Conservation (phyloP, 208 protist genomes). For the Trypanosoma cruzi region DNA sequence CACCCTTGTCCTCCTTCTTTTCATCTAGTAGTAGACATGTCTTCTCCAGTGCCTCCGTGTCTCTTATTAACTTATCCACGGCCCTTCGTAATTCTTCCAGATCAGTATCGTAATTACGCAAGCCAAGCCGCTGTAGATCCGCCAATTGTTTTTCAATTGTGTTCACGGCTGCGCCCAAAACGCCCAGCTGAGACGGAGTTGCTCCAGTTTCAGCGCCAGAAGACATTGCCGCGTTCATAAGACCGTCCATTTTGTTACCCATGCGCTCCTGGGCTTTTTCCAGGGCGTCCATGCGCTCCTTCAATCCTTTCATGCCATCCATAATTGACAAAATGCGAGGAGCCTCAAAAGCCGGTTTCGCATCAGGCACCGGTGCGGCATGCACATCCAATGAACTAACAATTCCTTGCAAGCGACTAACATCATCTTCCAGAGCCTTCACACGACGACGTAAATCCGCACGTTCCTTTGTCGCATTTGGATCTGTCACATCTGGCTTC, state of each 20-base stretch:
- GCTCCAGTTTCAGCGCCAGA: slow-evolving; percentile 32
- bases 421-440: slow-evolving; percentile 30
- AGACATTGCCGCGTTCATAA: neutral
- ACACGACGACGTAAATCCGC: slow-evolving; percentile 27
- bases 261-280: slow-evolving; percentile 51
- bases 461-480: neutral
- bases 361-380: slow-evolving; percentile 37
- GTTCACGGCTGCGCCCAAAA: slow-evolving; percentile 49
- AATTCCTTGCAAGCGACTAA: slow-evolving; percentile 20
- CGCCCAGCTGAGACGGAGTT: slow-evolving; percentile 49
- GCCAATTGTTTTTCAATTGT: slow-evolving; percentile 73
- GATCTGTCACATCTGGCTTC: neutral
- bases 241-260: slow-evolving; percentile 30
- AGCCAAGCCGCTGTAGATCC: slow-evolving; percentile 32
- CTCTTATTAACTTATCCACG: slow-evolving; percentile 38
- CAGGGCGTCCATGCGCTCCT: slow-evolving; percentile 32
- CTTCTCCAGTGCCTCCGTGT: slow-evolving; percentile 31
- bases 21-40: slow-evolving; percentile 44
- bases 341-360: slow-evolving; percentile 20
- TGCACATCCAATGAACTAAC: slow-evolving; percentile 28
- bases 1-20: slow-evolving; percentile 48
- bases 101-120: slow-evolving; percentile 53
- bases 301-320: slow-evolving; percentile 32
- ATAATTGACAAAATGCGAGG: slow-evolving; percentile 6
- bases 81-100: slow-evolving; percentile 41